A percentile compares a stretch with the other conserved stretches of the same genome.
These are phyloP conservation scores for Urochloa ruziziensis DNA, from an alignment of 176 grass and related monocot species.

Conservation along the genomic window DNA sequence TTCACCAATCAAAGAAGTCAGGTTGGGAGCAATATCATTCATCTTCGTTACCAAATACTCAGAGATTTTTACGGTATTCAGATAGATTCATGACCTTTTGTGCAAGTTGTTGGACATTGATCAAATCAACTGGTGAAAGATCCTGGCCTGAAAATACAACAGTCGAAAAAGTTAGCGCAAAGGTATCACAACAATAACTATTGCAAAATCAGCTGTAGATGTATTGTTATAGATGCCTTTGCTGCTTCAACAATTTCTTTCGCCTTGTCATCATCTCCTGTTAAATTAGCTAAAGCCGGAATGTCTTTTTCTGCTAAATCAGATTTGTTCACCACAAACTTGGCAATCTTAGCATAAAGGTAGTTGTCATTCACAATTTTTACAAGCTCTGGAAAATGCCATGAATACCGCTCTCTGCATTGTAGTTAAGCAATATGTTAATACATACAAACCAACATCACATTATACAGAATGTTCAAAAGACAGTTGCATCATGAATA, in stretches of 20 bases:
- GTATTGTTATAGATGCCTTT: slow-evolving; percentile 63
- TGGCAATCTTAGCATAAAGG: slow-evolving; percentile 72
- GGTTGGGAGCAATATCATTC: slow-evolving; percentile 93
- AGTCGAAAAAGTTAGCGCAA: neutral
- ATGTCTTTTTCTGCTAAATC: slow-evolving; percentile 66
- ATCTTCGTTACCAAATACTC: slow-evolving; percentile 98
- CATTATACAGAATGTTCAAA: neutral
- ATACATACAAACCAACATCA: neutral
- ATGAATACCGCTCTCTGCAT: slow-evolving; percentile 84
- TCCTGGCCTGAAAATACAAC: slow-evolving; percentile 60
- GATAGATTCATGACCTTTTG: slow-evolving; percentile 80
- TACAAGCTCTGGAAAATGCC: slow-evolving; percentile 83
- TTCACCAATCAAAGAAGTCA: slow-evolving; percentile 83
- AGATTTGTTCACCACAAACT: slow-evolving; percentile 71
- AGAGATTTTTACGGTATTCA: slow-evolving; percentile 82
- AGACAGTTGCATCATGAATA: neutral
- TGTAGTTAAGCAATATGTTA: neutral
- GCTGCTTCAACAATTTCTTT: slow-evolving; percentile 93
- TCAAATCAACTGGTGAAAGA: slow-evolving; percentile 83
- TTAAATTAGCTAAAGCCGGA: slow-evolving; percentile 63
- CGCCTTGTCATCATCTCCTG: slow-evolving; percentile 82
- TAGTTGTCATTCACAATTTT: slow-evolving; percentile 88
- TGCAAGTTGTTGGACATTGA: slow-evolving; percentile 82
- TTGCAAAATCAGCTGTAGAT: neutral
- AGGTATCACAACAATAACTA: neutral